Percentiles rank a stretch among this genome's conserved stretches.
Evolutionary conservation across 176 grass and related monocot genomes (phyloP).

Genomic region (Aegilops bicornis): DNA sequence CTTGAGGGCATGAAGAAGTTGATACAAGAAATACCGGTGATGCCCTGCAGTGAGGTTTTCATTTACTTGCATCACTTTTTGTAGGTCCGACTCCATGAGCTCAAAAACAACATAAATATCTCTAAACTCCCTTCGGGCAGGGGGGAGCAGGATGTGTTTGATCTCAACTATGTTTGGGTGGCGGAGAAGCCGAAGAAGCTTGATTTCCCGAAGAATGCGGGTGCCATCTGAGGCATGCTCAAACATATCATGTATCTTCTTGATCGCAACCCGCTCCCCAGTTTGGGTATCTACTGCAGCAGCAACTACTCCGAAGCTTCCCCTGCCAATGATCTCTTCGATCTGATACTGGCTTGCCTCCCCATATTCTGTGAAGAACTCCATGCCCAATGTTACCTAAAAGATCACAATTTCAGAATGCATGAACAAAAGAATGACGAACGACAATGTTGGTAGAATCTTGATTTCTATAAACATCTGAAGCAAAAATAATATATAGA

Average conservation of each 20-base stretch:
- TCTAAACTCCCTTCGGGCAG: constrained; percentile 73
- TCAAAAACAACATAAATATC: constrained; percentile 94
- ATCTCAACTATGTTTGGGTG: constrained; percentile 81
- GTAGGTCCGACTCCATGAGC: constrained; percentile 82
- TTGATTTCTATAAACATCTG: not conserved
- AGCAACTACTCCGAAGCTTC: constrained; percentile 85
- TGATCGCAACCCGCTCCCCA: constrained; percentile 77
- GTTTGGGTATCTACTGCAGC: constrained; percentile 69
- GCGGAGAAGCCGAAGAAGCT: constrained; percentile 64
- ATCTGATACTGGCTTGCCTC: constrained; percentile 77
- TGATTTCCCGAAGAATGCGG: constrained; percentile 82
- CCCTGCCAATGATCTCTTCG: constrained; percentile 75
- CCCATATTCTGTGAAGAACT: constrained; percentile 89
- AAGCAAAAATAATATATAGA: not conserved
- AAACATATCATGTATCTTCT: constrained; percentile 84
- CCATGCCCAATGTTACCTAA: constrained; percentile 53
- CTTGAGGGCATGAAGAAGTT: constrained; percentile 79
- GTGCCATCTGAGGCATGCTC: constrained; percentile 73
- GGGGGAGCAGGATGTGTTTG: constrained; percentile 88
- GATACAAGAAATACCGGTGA: constrained; percentile 80
- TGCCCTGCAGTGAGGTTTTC: constrained; percentile 69
- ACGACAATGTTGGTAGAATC: constrained; percentile 1
- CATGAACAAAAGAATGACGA: constrained; percentile 18
- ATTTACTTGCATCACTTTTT: constrained; percentile 81
- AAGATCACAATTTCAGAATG: constrained; percentile 28